phyloP scores from a whole-genome alignment of 306 rosid genomes.

The Spatholobus suberectus region DNA sequence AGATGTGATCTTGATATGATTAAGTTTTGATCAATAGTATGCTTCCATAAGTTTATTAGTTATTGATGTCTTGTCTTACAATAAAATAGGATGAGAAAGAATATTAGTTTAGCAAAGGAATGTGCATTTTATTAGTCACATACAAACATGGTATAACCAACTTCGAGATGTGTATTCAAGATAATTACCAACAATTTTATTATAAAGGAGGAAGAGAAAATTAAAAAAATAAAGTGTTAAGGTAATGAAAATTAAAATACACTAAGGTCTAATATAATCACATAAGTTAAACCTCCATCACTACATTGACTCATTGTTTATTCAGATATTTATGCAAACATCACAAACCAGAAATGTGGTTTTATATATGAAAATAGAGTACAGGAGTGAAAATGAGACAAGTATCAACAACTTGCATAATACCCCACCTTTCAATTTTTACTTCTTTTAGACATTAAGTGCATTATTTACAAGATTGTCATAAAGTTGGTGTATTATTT shows the following conservation, averaged over 20 bases:
- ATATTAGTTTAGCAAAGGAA: too few species aligned
- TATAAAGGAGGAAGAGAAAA: neutral
- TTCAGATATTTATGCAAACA: neutral
- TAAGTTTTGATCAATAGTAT: too few species aligned
- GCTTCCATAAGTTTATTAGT: too few species aligned
- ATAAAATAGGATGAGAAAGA: too few species aligned
- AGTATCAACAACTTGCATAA: neutral
- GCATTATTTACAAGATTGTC: too few species aligned
- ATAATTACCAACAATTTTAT: neutral
- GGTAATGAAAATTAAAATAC: neutral
- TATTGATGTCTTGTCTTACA: too few species aligned
- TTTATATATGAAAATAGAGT: constrained; percentile 3
- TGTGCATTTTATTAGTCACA: too few species aligned
- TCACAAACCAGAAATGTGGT: neutral
- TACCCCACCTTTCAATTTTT: neutral
- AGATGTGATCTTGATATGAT: too few species aligned
- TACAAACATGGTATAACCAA: too few species aligned
- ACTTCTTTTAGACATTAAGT: neutral
- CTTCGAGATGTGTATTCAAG: neutral
- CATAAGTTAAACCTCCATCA: neutral
- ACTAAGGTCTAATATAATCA: neutral
- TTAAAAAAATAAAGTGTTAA: neutral
- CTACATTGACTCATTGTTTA: neutral
- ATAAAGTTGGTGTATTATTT: too few species aligned
- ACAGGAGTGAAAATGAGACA: neutral